Evolutionary conservation across 371 early-diverging fungal genomes (phyloP), one percentile per base, ranked within the genome.

Genomic region (Syncephalastrum racemosum): DNA sequence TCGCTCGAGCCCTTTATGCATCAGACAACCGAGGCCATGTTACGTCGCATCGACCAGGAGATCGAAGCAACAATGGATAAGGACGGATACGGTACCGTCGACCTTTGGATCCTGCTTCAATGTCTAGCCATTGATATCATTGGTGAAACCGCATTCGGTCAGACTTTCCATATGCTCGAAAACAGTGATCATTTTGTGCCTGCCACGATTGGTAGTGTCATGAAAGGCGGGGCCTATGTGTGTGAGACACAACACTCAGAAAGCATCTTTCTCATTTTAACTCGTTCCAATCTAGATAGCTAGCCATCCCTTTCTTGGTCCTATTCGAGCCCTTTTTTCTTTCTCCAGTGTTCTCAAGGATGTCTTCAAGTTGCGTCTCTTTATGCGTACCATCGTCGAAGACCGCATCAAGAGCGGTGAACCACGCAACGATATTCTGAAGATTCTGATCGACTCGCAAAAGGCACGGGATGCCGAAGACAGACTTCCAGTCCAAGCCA

Each of bases 51-150:
- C 2, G 59, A 52, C 2, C 42, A 42, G 2, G 56, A 63, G 0
- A 68, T 74, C 18, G 56, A 24, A 4, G 42, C 52, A 1, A 27
- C 59, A 1, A 27, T 25, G 2, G 13, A 48, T 16, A 40, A 16
- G 2, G 48, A 53, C 42, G 53, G 59, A 1, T 59, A 59, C 48
- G 59, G 59, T 13, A 25, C 40, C 4, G 49, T 73, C 6, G 76
- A 79, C 31, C 59, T 75, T 10, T 75, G 71, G 71, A 57, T 40
- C 1, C 50, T 75, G 18, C 36, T 70, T 13, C 72, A 77, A 24
- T 59, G 65, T 22, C 61, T 70, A 20, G 68, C 78, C 1, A 31
- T 75, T 22, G 82, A 84, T 64, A 62, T 82, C 8, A 76, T 81
- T 56, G 82, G 53, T 23, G 59, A 59, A 42, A 59, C 59, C 43